Evolutionary conservation across 148 eudicot genomes (phyloP).

Genomic region (Cornus controversa): DNA sequence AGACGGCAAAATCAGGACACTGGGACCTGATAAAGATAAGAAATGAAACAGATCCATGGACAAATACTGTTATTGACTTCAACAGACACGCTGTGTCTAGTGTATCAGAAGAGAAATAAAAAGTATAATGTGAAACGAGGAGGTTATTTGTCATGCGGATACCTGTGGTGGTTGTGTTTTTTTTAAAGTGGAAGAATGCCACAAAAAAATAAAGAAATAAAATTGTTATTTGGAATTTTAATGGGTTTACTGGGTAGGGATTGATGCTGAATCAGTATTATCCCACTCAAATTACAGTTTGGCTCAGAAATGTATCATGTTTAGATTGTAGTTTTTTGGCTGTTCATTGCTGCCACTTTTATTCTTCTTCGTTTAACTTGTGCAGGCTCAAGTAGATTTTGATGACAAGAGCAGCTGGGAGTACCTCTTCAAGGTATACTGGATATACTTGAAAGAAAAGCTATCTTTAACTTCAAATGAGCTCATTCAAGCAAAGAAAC

Average conservation of each 20-base stretch:
- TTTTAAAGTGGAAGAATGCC: not conserved
- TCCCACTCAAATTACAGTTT: not conserved
- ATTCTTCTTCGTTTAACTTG: not conserved
- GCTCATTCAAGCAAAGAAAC: constrained; percentile 68
- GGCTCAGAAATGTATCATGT: not conserved
- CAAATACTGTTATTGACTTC: not conserved
- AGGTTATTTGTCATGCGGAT: not conserved
- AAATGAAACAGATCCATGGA: not conserved
- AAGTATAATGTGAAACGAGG: not conserved
- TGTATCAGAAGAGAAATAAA: not conserved
- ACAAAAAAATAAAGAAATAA: not conserved
- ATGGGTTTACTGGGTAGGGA: not conserved
- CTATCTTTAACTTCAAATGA: constrained; percentile 68
- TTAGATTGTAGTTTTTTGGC: not conserved
- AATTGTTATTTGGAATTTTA: not conserved
- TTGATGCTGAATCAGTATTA: not conserved
- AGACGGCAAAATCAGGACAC: not conserved
- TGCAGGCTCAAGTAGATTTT: constrained; percentile 92
- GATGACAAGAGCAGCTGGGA: constrained; percentile 94
- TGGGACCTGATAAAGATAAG: not conserved
- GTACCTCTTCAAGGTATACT: constrained; percentile 92
- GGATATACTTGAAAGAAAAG: constrained; percentile 71
- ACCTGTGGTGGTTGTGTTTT: not conserved
- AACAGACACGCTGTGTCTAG: not conserved
- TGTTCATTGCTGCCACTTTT: not conserved